A percentile compares a stretch with the other conserved stretches of the same genome.
phyloP scores from a whole-genome alignment of 2,329 filamentous ascomycete species.

The Penicillium freii region DNA sequence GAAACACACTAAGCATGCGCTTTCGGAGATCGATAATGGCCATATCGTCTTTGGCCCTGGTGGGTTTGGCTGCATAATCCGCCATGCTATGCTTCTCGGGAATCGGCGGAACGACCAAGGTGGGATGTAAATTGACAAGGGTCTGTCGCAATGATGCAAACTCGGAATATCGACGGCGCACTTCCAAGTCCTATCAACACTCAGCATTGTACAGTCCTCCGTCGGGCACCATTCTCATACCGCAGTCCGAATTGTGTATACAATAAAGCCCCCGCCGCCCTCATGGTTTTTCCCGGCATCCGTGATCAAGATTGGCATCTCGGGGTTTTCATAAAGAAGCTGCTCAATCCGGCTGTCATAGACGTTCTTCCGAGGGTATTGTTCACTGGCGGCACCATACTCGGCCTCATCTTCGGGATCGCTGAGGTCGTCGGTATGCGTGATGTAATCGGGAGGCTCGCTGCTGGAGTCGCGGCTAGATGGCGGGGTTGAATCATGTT shows the following conservation, averaged over 20 bases:
- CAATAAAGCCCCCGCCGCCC: constrained; percentile 88
- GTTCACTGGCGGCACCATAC: constrained; percentile 49
- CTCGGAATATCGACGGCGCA: constrained; percentile 92
- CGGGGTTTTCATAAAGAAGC: constrained; percentile 91
- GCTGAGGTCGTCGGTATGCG: constrained; percentile 54
- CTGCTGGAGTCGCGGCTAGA: constrained; percentile 71
- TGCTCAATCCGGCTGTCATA: constrained; percentile 97
- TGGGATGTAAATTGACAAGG: constrained; percentile 87
- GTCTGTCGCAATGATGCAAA: constrained; percentile 89
- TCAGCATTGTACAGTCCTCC: constrained; percentile 5
- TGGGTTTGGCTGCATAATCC: constrained; percentile 96
- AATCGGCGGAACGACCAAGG: constrained; percentile 91
- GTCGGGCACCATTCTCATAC: constrained; percentile 52
- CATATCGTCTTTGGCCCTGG: constrained; percentile 94
- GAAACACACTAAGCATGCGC: constrained; percentile 92
- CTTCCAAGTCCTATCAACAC: constrained; percentile 75
- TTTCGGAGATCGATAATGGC: constrained; percentile 96
- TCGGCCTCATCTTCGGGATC: constrained; percentile 59
- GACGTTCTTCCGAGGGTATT: constrained; percentile 64
- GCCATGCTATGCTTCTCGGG: constrained; percentile 99
- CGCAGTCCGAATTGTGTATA: constrained; percentile 93
- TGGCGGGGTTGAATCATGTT: constrained; percentile 61
- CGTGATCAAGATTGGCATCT: constrained; percentile 84
- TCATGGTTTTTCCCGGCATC: constrained; percentile 94
- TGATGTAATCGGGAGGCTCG: constrained; percentile 59